Conservation (phyloP, 2,329 filamentous ascomycete genomes). For the Catunica adiposa region DNA sequence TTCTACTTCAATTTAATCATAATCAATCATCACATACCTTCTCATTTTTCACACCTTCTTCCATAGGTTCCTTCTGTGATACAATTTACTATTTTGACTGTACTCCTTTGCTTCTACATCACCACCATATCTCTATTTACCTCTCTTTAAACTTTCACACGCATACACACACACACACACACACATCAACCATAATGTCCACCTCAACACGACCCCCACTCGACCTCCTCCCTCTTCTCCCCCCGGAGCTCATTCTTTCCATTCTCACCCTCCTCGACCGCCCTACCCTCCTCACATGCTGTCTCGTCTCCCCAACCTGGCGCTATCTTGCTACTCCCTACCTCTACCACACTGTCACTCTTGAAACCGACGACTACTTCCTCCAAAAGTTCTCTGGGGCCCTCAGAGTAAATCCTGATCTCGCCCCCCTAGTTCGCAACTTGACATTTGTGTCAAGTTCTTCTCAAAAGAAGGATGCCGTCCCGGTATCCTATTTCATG, state of each 20-base stretch:
- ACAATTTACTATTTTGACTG: background rate
- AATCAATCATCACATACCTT: no score
- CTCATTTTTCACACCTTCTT: background rate
- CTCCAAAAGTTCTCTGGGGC: slow-evolving; percentile 12
- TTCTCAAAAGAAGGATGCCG: background rate
- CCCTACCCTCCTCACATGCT: slow-evolving; percentile 1
- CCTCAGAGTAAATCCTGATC: slow-evolving; percentile 6
- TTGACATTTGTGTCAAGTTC: slow-evolving; percentile 2
- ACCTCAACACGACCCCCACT: slow-evolving; percentile 5
- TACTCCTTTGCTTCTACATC: background rate
- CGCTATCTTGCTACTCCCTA: slow-evolving; percentile 1
- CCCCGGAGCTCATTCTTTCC: slow-evolving; percentile 8
- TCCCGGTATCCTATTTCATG: slow-evolving; percentile 10
- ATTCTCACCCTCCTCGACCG: slow-evolving; percentile 7
- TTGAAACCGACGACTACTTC: slow-evolving; percentile 12
- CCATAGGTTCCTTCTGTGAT: background rate
- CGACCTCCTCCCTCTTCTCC: slow-evolving; percentile 7
- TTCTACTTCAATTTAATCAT: no score
- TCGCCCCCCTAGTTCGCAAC: slow-evolving; percentile 8
- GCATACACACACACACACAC: background rate
- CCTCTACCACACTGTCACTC: slow-evolving; percentile 9
- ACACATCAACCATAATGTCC: slow-evolving; percentile 1
- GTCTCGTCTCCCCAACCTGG: slow-evolving; percentile 3
- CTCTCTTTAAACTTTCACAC: background rate
- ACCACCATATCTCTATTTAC: background rate